phyloP scores from a whole-genome alignment of 2,329 filamentous ascomycete species.

The Kalmusia sp. region DNA sequence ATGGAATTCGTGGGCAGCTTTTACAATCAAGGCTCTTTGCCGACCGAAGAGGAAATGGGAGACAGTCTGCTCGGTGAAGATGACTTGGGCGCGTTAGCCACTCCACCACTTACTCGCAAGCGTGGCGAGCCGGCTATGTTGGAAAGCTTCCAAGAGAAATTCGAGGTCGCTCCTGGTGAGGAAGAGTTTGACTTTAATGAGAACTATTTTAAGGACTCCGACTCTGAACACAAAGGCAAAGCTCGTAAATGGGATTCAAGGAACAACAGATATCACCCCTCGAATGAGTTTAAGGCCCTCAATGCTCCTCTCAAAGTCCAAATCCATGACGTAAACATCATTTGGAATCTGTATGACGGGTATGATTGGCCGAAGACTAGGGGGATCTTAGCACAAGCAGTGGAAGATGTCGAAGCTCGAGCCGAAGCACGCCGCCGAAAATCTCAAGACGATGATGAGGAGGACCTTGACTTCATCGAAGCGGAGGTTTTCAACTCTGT shows the following conservation, averaged over 20 bases:
- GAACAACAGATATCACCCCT: conserved; percentile 75
- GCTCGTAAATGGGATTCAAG: conserved; percentile 82
- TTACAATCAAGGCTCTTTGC: conserved; percentile 54
- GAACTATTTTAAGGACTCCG: conserved; percentile 72
- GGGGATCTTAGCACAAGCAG: conserved; percentile 84
- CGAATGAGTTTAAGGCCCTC: conserved; percentile 66
- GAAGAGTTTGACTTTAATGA: conserved; percentile 76
- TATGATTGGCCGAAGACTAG: conserved; percentile 95
- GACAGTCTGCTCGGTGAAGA: conserved; percentile 51
- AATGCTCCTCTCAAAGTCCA: conserved; percentile 77
- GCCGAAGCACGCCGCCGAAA: conserved; percentile 75
- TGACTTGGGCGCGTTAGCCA: conserved; percentile 44
- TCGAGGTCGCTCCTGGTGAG: conserved; percentile 62
- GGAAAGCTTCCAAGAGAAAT: conserved; percentile 61
- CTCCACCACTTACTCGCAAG: conserved; percentile 37
- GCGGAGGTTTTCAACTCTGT: conserved; percentile 98
- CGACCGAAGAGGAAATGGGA: conserved; percentile 51
- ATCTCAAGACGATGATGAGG: conserved; percentile 72
- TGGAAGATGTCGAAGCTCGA: conserved; percentile 84
- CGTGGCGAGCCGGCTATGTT: conserved; percentile 49
- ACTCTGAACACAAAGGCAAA: conserved; percentile 66
- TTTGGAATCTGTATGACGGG: conserved; percentile 97
- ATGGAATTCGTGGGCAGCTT: conserved; percentile 63
- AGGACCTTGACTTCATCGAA: conserved; percentile 68
- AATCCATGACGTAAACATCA: conserved; percentile 86